Evolutionary conservation across 768 basidiomycete genomes (phyloP), one percentile per base, ranked within the genome.

Genomic region (Kwoniella pini): DNA sequence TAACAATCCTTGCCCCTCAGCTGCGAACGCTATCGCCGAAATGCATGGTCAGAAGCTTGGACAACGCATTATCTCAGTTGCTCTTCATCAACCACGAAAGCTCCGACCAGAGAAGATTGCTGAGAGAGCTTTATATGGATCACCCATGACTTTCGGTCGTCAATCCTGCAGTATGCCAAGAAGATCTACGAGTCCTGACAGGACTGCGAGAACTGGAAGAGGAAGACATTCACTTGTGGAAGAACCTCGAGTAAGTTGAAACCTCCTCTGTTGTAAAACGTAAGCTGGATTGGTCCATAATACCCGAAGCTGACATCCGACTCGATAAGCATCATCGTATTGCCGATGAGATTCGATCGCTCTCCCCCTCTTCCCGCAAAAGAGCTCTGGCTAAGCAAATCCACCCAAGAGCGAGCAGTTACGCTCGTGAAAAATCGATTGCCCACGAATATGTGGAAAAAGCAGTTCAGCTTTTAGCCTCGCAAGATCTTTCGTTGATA

Each of bases 51-150:
- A 50, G 17, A 63, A 44, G 33, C 57, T 71, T 11, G 72, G 72
- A 10, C 49, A 36, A 7, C 55, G 60, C 19, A 24, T 28, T 15
- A 67, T 74, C 38, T 51, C 64, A 1, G 72, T 74, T 13, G 69
- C 72, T 9, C 50, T 69, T 2, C 72, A 74, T 36, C 69, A 74
- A 45, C 72, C 72, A 9, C 56, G 65, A 10, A 71, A 62, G 45
- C 54, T 74, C 11, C 67, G 69, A 9, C 65, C 69, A 2, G 72
- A 74, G 24, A 74, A 74, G 54, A 57, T 67, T 28, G 69, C 62
- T 21, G 68, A 67, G 51, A 21, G 62, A 2, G 26, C 30, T 2
- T 57, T 33, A 19, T 46, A 44, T 12, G 54, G 63, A 10, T 24
- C 46, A 6, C 59, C 63, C 1, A n/a, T 46, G 3, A 24, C 52